Evolutionary conservation across 257 asterid species (phyloP), one percentile per base, ranked within the genome.

Genomic region (Misopates orontium): DNA sequence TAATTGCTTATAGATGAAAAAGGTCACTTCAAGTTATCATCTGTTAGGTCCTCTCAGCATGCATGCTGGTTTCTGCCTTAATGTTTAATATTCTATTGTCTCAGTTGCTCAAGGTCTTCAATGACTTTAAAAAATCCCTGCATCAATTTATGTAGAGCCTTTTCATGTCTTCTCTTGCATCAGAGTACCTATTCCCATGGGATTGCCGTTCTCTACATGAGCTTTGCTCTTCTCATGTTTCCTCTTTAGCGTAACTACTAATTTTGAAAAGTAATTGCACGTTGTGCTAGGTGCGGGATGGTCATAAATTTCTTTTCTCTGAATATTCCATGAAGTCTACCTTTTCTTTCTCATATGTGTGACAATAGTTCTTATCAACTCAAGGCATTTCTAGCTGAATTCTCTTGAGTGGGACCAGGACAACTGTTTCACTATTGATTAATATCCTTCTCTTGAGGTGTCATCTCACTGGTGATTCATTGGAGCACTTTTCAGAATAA

Each of bases 61-160:
- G n/a, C 54, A 47, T 47, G 19, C 51, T 53, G 0, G 60, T 36
- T 58, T 68, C 23, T 47, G 31, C 47, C 14, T 42, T 25, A 17
- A 67, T 56, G 52, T 5, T n/a, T 13, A 23, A 11, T 24, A 23
- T 42, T 20, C 60, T 51, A 51, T 21, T 22, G 9, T 10, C 1
- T 66, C 54, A 17, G 25, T 59, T 57, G 64, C 52, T 21, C 24
- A 25, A 41, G 63, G 50, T 24, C 48, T 54, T 54, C 17, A 3
- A 36, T 52, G 31, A 52, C 28, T 52, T 21, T 20, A 10, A 22
- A 5, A 52, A 19, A 21, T 28, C 16, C 10, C 56, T 50, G 28
- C 15, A 18, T 52, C 57, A 52, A 20, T 14, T 8, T 52, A 9
- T 20, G 14, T 20, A 10, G 40, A 12, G 16, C 28, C 20, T 31